Evolutionary conservation across 192 early-diverging fungal species (phyloP), one percentile per base, ranked within the genome.

Genomic region (Lobosporangium transversale): DNA sequence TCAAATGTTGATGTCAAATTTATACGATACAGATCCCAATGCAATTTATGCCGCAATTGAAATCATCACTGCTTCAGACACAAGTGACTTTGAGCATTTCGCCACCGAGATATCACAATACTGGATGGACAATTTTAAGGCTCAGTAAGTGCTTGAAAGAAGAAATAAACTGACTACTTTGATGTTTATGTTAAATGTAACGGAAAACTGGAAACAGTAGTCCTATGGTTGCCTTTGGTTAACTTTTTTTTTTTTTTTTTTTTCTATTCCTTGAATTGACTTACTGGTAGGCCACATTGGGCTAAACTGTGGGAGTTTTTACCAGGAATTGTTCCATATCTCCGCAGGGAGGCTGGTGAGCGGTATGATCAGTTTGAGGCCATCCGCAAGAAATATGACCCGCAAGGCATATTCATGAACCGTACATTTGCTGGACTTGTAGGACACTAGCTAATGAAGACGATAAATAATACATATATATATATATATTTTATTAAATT

Each of bases 261-360:
- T 31, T 27, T 48, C 23, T 47, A 44, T 51, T 51, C 29, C 51
- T 33, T 36, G 7, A 20, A 7, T 30, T 31, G 23, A 18, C 11
- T 5, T 10, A 60, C 30, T 1, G 51, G 21, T 55, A 73, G 70
- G 53, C 75, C 61, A 9, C 75, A 78, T 44, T 78, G 75, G 74
- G 80, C 68, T 1, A 81, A 81, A 62, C 35, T 53, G 37, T 81
- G 80, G 74, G 74, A 81, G 35, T 18, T 63, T 58, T 27, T 81
- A 10, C 80, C 80, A 6, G 64, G 61, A 1, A 81, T 81, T 58
- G 75, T 58, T 0, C 62, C 63, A 4, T 64, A 78, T 23, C 50
- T 81, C 17, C 62, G 43, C 31, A 21, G 44, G 15, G 26, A 68
- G 3, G 33, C 51, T 2, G 45, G 64, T 0, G 58, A 50, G 5